Percentiles rank a stretch among this genome's conserved stretches.
Conservation (phyloP, 2,329 filamentous ascomycete species). For the Cladosporium sp. region DNA sequence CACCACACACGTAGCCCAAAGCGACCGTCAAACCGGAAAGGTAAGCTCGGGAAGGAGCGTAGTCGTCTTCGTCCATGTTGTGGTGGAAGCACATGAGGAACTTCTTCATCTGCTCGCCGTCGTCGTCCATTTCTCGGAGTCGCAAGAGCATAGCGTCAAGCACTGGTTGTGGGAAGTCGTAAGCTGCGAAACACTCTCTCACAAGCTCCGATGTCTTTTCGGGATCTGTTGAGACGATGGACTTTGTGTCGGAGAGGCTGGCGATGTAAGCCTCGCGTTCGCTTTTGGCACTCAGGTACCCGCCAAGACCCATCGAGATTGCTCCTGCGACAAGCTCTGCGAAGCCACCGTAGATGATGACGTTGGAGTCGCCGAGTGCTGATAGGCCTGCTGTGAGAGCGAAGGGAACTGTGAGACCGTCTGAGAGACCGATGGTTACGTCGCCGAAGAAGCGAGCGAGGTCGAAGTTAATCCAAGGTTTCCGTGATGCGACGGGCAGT, state of each 20-base stretch:
- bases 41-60: conserved; percentile 44
- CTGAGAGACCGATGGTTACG: conserved; percentile 29
- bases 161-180: conserved; percentile 41
- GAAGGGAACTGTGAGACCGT: conserved; percentile 43
- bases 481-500: background rate
- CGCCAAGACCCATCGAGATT: conserved; percentile 46
- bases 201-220: conserved; percentile 44
- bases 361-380: conserved; percentile 39
- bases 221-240: conserved; percentile 42
- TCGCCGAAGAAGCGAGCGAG: conserved; percentile 18
- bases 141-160: conserved; percentile 19
- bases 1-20: conserved; percentile 68
- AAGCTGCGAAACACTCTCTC: conserved; percentile 44
- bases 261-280: conserved; percentile 53
- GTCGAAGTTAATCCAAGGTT: conserved; percentile 15
- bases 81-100: conserved; percentile 53
- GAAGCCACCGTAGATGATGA: conserved; percentile 42
- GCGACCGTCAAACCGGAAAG: conserved; percentile 66
- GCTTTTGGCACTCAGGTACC: conserved; percentile 48
- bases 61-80: conserved; percentile 45
- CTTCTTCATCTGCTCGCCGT: conserved; percentile 41
- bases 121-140: conserved; percentile 14
- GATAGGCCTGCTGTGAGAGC: conserved; percentile 41
- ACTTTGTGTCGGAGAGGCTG: conserved; percentile 45
- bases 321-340: conserved; percentile 44